Percentiles rank a stretch among this genome's conserved stretches.
Conservation (phyloP, 768 basidiomycete species). For the Kwoniella sp. region DNA sequence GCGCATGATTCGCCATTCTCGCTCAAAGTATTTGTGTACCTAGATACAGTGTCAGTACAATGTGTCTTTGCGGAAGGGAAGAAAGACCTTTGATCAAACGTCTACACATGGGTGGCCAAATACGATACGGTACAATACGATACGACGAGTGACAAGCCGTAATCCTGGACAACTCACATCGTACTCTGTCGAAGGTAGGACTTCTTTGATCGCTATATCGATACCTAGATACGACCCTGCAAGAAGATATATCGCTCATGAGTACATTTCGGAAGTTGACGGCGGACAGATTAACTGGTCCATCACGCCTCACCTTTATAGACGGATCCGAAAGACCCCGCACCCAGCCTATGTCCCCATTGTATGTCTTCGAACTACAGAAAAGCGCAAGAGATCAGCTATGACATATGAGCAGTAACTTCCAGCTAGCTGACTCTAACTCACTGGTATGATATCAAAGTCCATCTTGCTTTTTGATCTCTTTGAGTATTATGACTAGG, state of each 20-base stretch:
- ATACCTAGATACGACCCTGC: slow-evolving; percentile 87
- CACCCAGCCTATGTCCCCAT: slow-evolving; percentile 49
- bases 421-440: slow-evolving; percentile 8
- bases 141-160: too few relatives aligned
- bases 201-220: slow-evolving; percentile 95
- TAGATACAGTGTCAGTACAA: too few relatives aligned
- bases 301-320: slow-evolving; percentile 52
- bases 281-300: too few relatives aligned
- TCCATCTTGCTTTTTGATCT: slow-evolving; percentile 28
- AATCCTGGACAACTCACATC: slow-evolving; percentile 60
- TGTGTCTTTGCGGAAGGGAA: too few relatives aligned
- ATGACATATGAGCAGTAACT: not conserved
- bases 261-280: not conserved
- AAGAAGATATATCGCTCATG: not conserved
- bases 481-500: not conserved
- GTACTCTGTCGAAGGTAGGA: slow-evolving; percentile 85
- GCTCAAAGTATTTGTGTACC: slow-evolving; percentile 86
- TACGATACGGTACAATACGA: too few relatives aligned
- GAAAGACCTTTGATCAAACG: too few relatives aligned
- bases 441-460: slow-evolving; percentile 49
- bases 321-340: slow-evolving; percentile 53
- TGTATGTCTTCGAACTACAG: slow-evolving; percentile 49
- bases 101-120: too few relatives aligned
- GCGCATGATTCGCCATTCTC: slow-evolving; percentile 96
- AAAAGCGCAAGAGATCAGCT: slow-evolving; percentile 6